Conservation (phyloP, 805 yeast species). For the Metschnikowia lochheadii region DNA sequence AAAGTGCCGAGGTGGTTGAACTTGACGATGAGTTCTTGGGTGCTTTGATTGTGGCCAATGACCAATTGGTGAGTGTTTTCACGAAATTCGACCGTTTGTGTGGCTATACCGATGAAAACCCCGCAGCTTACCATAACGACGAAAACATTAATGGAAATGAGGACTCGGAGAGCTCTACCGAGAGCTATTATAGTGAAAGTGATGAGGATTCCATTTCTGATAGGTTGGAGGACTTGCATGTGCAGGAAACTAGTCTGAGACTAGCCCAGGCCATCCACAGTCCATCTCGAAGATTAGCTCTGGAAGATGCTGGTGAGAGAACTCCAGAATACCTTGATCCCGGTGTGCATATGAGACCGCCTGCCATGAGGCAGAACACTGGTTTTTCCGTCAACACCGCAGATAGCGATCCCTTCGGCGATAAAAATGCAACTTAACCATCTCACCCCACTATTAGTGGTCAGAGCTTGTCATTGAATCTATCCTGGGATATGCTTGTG, state of each 20-base stretch:
- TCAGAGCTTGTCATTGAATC: no score
- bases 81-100: constrained; percentile 58
- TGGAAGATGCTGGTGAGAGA: neutral
- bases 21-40: constrained; percentile 81
- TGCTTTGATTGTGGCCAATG: constrained; percentile 84
- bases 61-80: constrained; percentile 74
- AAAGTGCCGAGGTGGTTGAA: constrained; percentile 24
- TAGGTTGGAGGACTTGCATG: constrained; percentile 6
- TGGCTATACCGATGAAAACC: constrained; percentile 31
- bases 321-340: neutral
- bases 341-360: neutral
- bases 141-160: neutral
- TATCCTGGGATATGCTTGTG: no score
- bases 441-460: no score
- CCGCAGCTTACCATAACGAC: neutral
- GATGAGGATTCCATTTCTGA: constrained; percentile 21
- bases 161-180: constrained; percentile 20
- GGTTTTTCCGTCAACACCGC: constrained; percentile 20
- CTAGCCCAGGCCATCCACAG: constrained; percentile 19
- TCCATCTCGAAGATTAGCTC: constrained; percentile 10
- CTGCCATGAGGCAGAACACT: constrained; percentile 19
- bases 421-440: constrained; percentile 4
- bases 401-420: constrained; percentile 38
- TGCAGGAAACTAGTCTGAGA: constrained; percentile 14
- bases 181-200: constrained; percentile 36